phyloP scores from a whole-genome alignment of 805 yeast genomes.

The Candida pseudofarinosa region DNA sequence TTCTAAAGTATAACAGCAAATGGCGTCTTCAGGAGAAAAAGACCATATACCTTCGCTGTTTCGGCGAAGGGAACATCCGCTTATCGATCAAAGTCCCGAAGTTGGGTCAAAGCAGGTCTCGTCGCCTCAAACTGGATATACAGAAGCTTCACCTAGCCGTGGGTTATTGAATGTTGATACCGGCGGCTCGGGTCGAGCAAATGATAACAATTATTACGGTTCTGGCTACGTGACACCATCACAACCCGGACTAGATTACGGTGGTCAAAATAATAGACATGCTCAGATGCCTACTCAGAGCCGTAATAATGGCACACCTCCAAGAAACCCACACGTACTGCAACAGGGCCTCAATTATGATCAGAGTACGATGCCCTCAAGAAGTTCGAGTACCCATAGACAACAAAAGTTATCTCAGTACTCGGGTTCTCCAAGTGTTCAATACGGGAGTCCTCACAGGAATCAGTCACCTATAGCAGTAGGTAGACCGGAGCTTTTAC shows the following conservation, averaged over 20 bases:
- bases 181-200: background rate
- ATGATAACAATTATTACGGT: background rate
- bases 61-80: background rate
- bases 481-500: constrained; percentile 20
- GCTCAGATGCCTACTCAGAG: background rate
- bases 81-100: background rate
- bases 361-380: background rate
- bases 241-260: background rate
- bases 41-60: background rate
- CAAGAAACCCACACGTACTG: constrained; percentile 14
- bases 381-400: constrained; percentile 2
- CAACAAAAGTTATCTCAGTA: constrained; percentile 1
- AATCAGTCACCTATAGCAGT: background rate
- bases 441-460: background rate
- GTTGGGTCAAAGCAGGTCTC: background rate
- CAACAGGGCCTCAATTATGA: constrained; percentile 8
- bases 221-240: background rate
- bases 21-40: background rate
- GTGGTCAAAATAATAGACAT: background rate
- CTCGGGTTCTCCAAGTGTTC: background rate
- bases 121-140: background rate
- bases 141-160: background rate
- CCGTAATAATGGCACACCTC: constrained; percentile 7
- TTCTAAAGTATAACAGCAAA: background rate
- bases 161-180: background rate